phyloP scores from a whole-genome alignment of 148 eudicot genomes.

The Euryodendron excelsum region DNA sequence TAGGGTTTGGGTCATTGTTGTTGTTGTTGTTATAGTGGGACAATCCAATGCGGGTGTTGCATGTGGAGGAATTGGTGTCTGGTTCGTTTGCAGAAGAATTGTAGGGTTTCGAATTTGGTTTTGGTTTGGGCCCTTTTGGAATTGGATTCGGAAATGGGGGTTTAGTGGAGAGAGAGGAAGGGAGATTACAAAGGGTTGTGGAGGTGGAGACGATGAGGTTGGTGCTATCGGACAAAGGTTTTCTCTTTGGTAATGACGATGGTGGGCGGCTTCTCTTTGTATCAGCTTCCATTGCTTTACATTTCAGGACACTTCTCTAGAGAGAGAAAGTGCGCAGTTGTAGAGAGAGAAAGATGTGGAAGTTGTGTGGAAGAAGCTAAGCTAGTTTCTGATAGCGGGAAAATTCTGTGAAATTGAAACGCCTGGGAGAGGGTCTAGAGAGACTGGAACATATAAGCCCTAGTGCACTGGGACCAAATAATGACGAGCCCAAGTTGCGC shows the following conservation, averaged over 20 bases:
- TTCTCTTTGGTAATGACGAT: conserved; percentile 5
- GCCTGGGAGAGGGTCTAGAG: too few species aligned
- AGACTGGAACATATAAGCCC: too few species aligned
- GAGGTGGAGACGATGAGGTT: conserved; percentile 12
- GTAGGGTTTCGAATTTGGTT: conserved; percentile 1
- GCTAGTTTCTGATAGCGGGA: not conserved
- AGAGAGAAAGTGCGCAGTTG: not conserved
- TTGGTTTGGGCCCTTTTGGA: too few species aligned
- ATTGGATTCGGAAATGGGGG: not conserved
- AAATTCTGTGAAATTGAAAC: too few species aligned
- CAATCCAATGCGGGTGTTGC: conserved; percentile 21
- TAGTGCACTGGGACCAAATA: too few species aligned
- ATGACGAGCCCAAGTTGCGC: too few species aligned
- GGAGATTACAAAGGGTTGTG: not conserved
- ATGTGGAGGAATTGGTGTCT: not conserved
- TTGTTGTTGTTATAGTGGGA: conserved; percentile 4
- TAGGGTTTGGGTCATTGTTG: conserved; percentile 5
- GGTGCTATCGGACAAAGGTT: conserved; percentile 24
- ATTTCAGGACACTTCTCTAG: not conserved
- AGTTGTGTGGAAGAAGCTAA: not conserved
- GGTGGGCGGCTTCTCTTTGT: not conserved
- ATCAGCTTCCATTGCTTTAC: conserved; percentile 18
- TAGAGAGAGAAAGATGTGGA: not conserved
- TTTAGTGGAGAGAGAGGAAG: conserved; percentile 4
- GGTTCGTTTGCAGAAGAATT: not conserved